These are phyloP conservation scores for Phytopythium vexans DNA, from an alignment of 352 stramenopile species.

Conservation along the genomic window DNA sequence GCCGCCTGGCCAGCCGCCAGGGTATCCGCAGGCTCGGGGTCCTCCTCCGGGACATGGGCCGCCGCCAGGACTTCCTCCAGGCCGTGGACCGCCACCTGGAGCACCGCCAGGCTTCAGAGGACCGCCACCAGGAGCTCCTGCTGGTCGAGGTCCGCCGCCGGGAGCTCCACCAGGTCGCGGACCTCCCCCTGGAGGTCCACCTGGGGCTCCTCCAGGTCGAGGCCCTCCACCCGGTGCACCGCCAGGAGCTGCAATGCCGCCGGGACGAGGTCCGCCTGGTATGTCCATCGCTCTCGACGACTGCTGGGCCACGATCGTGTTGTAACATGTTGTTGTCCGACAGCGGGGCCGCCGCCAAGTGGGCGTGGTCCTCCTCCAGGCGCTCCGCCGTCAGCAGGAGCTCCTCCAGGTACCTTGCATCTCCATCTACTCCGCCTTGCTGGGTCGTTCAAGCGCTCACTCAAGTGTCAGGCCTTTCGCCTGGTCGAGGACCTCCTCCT, in stretches of 20 bases:
- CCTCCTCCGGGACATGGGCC: conserved; percentile 46
- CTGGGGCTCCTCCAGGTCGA: conserved; percentile 12
- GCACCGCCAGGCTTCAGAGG: conserved; percentile 24
- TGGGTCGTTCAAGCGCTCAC: too few species aligned
- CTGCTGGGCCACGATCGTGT: too few species aligned
- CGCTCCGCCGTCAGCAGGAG: too few species aligned
- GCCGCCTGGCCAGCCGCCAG: conserved; percentile 34
- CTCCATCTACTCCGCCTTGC: too few species aligned
- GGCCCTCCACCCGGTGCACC: conserved; percentile 14
- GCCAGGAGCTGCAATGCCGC: conserved; percentile 12
- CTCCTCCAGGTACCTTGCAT: too few species aligned
- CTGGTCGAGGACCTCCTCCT: conserved; percentile 14
- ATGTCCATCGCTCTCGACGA: neutral
- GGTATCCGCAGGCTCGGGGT: conserved; percentile 53
- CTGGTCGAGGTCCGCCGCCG: conserved; percentile 15
- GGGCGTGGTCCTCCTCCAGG: too few species aligned
- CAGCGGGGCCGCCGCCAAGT: too few species aligned
- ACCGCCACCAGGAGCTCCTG: conserved; percentile 19
- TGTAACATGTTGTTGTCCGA: too few species aligned
- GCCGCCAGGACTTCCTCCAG: conserved; percentile 21
- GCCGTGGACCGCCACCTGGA: conserved; percentile 10
- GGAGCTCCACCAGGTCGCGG: conserved; percentile 10
- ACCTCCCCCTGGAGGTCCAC: conserved; percentile 21
- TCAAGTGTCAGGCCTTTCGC: too few species aligned
- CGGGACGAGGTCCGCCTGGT: conserved; percentile 18